Base-by-base conservation (phyloP, 2,329 filamentous ascomycete species). In the Acephala macrosclerotiorum region DNA sequence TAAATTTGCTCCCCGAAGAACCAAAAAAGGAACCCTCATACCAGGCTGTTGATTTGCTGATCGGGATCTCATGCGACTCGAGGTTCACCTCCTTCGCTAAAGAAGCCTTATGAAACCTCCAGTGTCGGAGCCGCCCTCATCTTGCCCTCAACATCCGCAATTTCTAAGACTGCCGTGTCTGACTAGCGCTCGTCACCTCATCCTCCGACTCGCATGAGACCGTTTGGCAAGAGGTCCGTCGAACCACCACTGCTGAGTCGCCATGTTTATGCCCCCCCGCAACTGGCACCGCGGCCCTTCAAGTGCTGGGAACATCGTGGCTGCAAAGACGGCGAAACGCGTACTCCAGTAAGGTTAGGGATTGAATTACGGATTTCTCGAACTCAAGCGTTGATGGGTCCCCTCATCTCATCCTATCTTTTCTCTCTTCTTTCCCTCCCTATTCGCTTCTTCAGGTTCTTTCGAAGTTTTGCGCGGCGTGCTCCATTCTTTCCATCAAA, bases 201-300 rank as follows among this genome's bases (percentile, higher is more conserved):
- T 49, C 66, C 68, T 71, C 72, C 63, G 68, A 74, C 72, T 67
- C 33, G 67, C 69, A 70, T 73, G 71, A 74, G 70, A 74, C 71
- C 63, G 56, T 66, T 68, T 68, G 65, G 65, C 26, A 64, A 60
- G 55, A 60, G 42, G 25, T 63, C 63, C 60, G 63, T 60, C 65
- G 22, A 68, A 68, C 55, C 45, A 56, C 49, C 35, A 58, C 18
- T 45, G 33, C 26, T 65, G 60, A 61, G 35, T 65, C 57, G 58
- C 49, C 62, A 38, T 61, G 59, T 68, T 64, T 61, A 20, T 60
- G 51, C 58, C 47, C 61, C 57, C 9, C 22, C 26, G 20, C 36
- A 22, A 56, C 16, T 16, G 11, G 4, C 16, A 16, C 16, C 14
- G 18, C 18, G 40, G 64, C 51, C 33, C 29, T 36, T 49, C 38